Evolutionary conservation across 768 basidiomycete genomes (phyloP), one percentile per base, ranked within the genome.

Genomic region (Suillus occidentalis): DNA sequence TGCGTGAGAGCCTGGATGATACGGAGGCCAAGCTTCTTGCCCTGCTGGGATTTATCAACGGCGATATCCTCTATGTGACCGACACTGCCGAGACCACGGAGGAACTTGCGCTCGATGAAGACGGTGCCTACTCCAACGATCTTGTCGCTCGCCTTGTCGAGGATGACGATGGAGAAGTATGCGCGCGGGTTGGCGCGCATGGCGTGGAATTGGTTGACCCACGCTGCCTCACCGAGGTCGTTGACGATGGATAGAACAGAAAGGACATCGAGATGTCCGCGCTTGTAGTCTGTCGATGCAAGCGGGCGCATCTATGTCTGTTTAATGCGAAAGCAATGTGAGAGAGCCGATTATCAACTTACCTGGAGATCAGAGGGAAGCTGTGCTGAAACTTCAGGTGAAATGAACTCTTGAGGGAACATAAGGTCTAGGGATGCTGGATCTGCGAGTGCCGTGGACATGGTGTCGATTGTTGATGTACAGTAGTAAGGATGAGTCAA

Each of bases 31-130:
- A 99, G 83, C 76, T 94, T 95, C 79, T 90, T 91, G 39, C 97
- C 97, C 82, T 97, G 95, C 79, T 91, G 86, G 50, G 76, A 81
- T 78, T 90, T 88, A 78, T 92, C 88, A 22, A 99, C 96, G 4
- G 94, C 96, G 67, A 99, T 97, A 75, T 99, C 97, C 78, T 99
- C 97, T 67, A 99, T 95, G 73, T 99, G 97, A 0, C 96, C 97
- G 16, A 95, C 92, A 67, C 84, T 83, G 25, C 94, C 93, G n/a
- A 93, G 80, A 1, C 85, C 87, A 47, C 95, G 85, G 50, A 95
- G 80, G 83, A 99, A 98, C 81, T 99, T 99, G 79, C 91, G 90
- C 79, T 99, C 97, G 68, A 99, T 77, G 73, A 99, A 87, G 62
- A 97, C 81, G 8, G 87, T 85, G 22, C 96, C 97, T 45, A 90